phyloP scores from a whole-genome alignment of 768 basidiomycete genomes.

The Russula virescens region DNA sequence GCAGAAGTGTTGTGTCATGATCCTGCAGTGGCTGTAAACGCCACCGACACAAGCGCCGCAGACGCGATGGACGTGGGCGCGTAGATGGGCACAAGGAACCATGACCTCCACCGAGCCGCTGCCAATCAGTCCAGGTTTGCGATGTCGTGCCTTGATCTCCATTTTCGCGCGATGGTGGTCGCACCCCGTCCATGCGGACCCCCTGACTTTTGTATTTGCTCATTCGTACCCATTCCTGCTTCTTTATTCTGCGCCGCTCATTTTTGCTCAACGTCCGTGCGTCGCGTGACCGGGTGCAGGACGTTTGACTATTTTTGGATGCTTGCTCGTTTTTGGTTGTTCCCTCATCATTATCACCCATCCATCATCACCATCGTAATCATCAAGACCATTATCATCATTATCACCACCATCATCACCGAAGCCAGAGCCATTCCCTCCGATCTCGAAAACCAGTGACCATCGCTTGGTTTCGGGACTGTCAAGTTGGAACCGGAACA shows the following conservation, averaged over 20 bases:
- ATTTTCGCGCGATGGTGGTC: not conserved
- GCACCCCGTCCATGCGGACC: too few species aligned
- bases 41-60: slow-evolving; percentile 9
- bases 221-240: not conserved
- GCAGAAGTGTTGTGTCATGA: slow-evolving; percentile 45
- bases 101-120: not conserved
- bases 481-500: not conserved
- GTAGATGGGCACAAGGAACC: slow-evolving; percentile 9
- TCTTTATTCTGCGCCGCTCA: not conserved
- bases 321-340: not conserved
- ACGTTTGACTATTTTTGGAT: not conserved
- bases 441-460: not conserved
- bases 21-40: not conserved
- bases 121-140: not conserved
- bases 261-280: not conserved
- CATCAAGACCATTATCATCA: not conserved
- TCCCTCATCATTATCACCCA: not conserved
- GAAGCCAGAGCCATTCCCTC: not conserved
- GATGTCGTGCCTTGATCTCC: slow-evolving; percentile 13
- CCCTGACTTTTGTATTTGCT: not conserved
- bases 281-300: not conserved
- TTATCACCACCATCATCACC: not conserved
- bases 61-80: slow-evolving; percentile 29
- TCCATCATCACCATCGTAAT: not conserved
- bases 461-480: not conserved